These are phyloP conservation scores for Nitzschia palea DNA, from an alignment of 108 stramenopile species.

Conservation along the genomic window DNA sequence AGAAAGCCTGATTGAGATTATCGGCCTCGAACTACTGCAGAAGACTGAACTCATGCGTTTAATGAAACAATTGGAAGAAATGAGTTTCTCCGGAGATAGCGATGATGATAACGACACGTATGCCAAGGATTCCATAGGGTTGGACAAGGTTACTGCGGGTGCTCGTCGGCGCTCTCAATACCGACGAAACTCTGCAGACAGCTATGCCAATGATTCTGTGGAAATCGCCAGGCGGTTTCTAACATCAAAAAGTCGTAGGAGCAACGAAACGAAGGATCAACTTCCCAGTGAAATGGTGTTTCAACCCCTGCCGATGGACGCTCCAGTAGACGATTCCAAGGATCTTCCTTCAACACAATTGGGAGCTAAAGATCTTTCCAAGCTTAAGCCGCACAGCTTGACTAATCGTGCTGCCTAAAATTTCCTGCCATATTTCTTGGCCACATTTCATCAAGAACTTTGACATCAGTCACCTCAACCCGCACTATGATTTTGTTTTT, in stretches of 20 bases:
- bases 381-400: background rate
- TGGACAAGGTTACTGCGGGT: background rate
- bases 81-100: background rate
- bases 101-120: background rate
- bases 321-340: background rate
- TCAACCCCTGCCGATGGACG: background rate
- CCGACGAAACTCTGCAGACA: background rate
- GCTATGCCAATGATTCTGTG: background rate
- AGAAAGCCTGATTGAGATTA: background rate
- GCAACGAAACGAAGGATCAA: background rate
- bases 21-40: background rate
- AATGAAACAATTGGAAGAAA: background rate
- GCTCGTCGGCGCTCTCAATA: background rate
- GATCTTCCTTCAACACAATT: background rate
- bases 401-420: background rate
- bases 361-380: background rate
- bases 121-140: background rate
- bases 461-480: too few relatives aligned
- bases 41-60: background rate
- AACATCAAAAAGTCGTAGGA: background rate
- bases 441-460: too few relatives aligned
- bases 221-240: background rate
- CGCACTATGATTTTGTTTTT: too few relatives aligned
- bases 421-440: too few relatives aligned
- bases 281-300: slow-evolving; percentile 1